Conservation (phyloP, 352 stramenopile species). For the Phytophthora aleatoria region DNA sequence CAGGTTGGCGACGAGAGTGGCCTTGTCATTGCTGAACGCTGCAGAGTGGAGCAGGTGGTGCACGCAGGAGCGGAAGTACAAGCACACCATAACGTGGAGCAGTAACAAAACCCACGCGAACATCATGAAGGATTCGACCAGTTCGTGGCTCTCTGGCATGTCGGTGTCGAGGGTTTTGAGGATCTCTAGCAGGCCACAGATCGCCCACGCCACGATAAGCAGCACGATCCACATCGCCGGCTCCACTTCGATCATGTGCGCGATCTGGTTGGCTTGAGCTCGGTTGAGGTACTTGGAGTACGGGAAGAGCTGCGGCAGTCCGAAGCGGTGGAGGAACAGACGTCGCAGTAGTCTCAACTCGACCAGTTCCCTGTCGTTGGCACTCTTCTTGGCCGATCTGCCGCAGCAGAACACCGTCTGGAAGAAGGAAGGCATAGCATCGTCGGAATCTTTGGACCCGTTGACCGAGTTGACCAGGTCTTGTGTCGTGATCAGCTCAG, state of each 20-base stretch:
- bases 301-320: slow-evolving; percentile 53
- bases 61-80: slow-evolving; percentile 42
- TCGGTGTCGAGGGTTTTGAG: slow-evolving; percentile 29
- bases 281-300: slow-evolving; percentile 78
- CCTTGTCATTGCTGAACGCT: slow-evolving; percentile 27
- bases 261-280: slow-evolving; percentile 75
- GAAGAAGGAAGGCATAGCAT: slow-evolving; percentile 15
- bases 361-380: slow-evolving; percentile 26
- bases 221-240: slow-evolving; percentile 63
- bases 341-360: slow-evolving; percentile 45
- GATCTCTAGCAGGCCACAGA: slow-evolving; percentile 35
- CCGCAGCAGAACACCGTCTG: slow-evolving; percentile 23
- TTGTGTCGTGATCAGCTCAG: slow-evolving; percentile 47
- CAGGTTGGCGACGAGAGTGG: slow-evolving; percentile 25
- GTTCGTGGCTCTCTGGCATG: slow-evolving; percentile 28
- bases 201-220: slow-evolving; percentile 43
- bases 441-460: slow-evolving; percentile 1
- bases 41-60: slow-evolving; percentile 19
- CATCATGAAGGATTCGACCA: slow-evolving; percentile 45
- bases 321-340: slow-evolving; percentile 46
- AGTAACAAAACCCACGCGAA: slow-evolving; percentile 43
- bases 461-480: slow-evolving; percentile 32
- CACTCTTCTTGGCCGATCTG: slow-evolving; percentile 19
- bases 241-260: slow-evolving; percentile 74
- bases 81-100: slow-evolving; percentile 41